Evolutionary conservation across 2,329 filamentous ascomycete species (phyloP).

Genomic region (Colletotrichum navitas): DNA sequence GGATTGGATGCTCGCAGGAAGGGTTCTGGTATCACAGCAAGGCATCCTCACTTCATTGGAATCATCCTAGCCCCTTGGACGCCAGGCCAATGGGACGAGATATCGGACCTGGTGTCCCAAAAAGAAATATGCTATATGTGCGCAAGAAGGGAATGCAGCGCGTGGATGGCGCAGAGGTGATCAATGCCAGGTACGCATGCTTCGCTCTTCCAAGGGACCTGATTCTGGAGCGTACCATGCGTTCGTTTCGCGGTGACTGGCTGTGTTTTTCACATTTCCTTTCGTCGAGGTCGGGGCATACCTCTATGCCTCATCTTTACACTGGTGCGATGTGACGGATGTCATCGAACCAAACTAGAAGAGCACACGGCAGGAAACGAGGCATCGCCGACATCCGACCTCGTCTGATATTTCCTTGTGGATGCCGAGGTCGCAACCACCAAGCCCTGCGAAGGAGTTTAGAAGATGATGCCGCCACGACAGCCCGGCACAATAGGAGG

Average conservation of each 20-base stretch:
- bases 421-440: not conserved
- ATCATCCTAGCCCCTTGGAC: not conserved
- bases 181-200: conserved; percentile 26
- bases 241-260: not conserved
- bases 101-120: conserved; percentile 25
- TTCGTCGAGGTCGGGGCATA: not conserved
- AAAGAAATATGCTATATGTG: conserved; percentile 22
- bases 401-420: not conserved
- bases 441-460: conserved; percentile 5
- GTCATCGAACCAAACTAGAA: conserved; percentile 17
- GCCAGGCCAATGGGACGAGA: conserved; percentile 29
- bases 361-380: not conserved
- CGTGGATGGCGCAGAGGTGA: conserved; percentile 7
- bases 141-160: conserved; percentile 1
- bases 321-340: not conserved
- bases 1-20: conserved; percentile 17
- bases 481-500: not conserved
- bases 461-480: not conserved
- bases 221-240: not conserved
- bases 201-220: not conserved
- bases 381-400: not conserved
- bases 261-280: conserved; percentile 2
- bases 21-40: not conserved
- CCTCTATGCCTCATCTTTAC: not conserved
- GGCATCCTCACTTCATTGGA: conserved; percentile 19